These are phyloP conservation scores for Candida ipomoeae DNA, from an alignment of 805 yeast genomes.

Conservation along the genomic window DNA sequence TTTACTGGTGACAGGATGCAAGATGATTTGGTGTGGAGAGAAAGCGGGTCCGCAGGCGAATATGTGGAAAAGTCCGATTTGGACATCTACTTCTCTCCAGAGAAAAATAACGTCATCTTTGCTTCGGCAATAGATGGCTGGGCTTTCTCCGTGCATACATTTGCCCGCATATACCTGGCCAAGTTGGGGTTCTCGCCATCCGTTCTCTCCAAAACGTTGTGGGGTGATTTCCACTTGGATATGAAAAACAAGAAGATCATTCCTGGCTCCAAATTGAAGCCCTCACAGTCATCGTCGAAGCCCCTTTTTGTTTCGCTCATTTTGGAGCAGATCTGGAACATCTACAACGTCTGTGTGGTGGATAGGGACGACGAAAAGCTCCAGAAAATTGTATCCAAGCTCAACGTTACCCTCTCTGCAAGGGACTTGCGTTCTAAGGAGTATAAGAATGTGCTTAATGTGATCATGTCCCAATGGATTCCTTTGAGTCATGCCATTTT, in stretches of 20 bases:
- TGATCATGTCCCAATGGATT: constrained; percentile 87
- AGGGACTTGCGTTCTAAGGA: constrained; percentile 81
- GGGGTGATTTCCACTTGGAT: constrained; percentile 93
- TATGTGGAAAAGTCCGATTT: constrained; percentile 74
- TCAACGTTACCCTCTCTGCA: constrained; percentile 64
- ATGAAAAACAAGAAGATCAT: constrained; percentile 84
- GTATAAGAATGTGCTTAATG: constrained; percentile 53
- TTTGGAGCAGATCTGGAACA: constrained; percentile 87
- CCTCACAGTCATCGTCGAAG: constrained; percentile 48
- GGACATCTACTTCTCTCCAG: constrained; percentile 83
- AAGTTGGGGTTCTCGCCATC: constrained; percentile 81
- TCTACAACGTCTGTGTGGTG: constrained; percentile 66
- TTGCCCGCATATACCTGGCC: constrained; percentile 79
- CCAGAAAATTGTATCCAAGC: constrained; percentile 67
- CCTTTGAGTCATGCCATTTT: constrained; percentile 86
- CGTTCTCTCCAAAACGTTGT: constrained; percentile 76
- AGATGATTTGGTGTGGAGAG: constrained; percentile 76
- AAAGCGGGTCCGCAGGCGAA: constrained; percentile 51
- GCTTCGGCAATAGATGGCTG: constrained; percentile 94
- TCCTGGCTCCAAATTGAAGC: constrained; percentile 59
- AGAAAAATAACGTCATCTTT: constrained; percentile 82
- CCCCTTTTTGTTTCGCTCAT: constrained; percentile 86
- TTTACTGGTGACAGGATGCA: constrained; percentile 91
- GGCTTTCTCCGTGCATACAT: constrained; percentile 91
- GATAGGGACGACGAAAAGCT: constrained; percentile 67